These are phyloP conservation scores for Aotearoamyces nothofagi DNA, from an alignment of 2,329 filamentous ascomycete species.

Conservation along the genomic window DNA sequence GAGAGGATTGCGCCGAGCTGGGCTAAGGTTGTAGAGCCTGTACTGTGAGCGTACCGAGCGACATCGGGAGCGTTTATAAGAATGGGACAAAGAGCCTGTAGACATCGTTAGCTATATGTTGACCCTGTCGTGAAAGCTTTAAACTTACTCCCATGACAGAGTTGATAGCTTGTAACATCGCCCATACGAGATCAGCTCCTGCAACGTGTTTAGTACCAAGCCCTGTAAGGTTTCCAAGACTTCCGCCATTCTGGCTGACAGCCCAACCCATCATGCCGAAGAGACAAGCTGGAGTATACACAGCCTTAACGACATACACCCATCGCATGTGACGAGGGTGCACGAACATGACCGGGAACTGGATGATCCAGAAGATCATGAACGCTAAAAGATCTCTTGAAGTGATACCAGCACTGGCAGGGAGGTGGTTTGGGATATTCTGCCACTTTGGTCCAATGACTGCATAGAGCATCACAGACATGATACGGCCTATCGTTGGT, in stretches of 20 bases:
- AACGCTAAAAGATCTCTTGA: constrained; percentile 33
- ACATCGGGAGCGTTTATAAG: constrained; percentile 25
- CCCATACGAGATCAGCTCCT: constrained; percentile 20
- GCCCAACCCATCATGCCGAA: constrained; percentile 46
- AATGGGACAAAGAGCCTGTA: too few relatives aligned
- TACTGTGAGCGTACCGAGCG: constrained; percentile 19
- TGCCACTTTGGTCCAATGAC: constrained; percentile 24
- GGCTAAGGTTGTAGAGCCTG: neutral
- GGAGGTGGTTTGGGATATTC: constrained; percentile 30
- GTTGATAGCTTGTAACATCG: constrained; percentile 25
- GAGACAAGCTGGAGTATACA: constrained; percentile 37
- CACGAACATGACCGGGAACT: constrained; percentile 21
- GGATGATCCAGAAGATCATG: constrained; percentile 34
- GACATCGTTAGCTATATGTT: too few relatives aligned
- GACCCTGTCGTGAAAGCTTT: too few relatives aligned
- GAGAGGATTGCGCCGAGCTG: neutral
- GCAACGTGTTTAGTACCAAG: constrained; percentile 4
- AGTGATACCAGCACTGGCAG: constrained; percentile 29
- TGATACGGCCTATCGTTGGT: constrained; percentile 31
- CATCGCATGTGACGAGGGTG: constrained; percentile 22
- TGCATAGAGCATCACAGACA: constrained; percentile 24
- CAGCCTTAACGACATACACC: constrained; percentile 31
- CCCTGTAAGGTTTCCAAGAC: constrained; percentile 1
- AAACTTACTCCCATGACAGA: constrained; percentile 21
- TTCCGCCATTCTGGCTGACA: constrained; percentile 33